Conservation (phyloP, 768 basidiomycete species). For the Leccinum truebloodii region DNA sequence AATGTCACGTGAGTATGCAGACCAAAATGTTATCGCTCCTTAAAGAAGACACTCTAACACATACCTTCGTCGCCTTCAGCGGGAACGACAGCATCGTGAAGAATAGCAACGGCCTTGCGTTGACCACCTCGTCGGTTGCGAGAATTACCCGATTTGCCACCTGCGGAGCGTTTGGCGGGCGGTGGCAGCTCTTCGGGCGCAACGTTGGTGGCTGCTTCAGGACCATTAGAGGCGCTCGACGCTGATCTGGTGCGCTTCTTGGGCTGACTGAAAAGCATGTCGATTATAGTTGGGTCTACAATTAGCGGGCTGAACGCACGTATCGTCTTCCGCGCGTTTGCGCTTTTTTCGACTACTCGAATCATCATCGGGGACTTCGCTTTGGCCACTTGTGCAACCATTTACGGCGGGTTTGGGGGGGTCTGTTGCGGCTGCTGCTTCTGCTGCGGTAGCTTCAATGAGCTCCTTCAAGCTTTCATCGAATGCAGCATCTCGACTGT, state of each 20-base stretch:
- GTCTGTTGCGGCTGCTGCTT: conserved; percentile 58
- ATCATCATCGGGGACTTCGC: conserved; percentile 52
- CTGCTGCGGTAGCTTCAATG: conserved; percentile 72
- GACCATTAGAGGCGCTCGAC: conserved; percentile 66
- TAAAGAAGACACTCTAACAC: conserved; percentile 25
- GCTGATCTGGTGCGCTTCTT: conserved; percentile 79
- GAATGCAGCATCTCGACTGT: conserved; percentile 91
- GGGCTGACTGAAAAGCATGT: conserved; percentile 38
- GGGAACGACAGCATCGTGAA: conserved; percentile 24
- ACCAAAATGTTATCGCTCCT: conserved; percentile 2
- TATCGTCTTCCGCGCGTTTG: conserved; percentile 74
- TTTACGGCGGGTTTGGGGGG: conserved; percentile 34
- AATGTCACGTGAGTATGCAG: conserved; percentile 38
- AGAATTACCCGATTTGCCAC: conserved; percentile 28
- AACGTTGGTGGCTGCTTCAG: conserved; percentile 39
- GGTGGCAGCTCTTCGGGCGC: conserved; percentile 43
- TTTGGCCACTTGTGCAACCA: conserved; percentile 42
- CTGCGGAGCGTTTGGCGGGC: conserved; percentile 33
- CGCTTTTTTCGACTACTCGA: conserved; percentile 60
- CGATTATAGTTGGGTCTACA: conserved; percentile 7
- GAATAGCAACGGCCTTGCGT: conserved; percentile 25
- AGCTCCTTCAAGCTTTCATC: conserved; percentile 84
- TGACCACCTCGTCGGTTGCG: conserved; percentile 35
- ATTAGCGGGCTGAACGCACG: conserved; percentile 43
- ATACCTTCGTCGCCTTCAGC: conserved; percentile 68